Conservation (phyloP, 441 rosid species). For the Manihot esculenta region DNA sequence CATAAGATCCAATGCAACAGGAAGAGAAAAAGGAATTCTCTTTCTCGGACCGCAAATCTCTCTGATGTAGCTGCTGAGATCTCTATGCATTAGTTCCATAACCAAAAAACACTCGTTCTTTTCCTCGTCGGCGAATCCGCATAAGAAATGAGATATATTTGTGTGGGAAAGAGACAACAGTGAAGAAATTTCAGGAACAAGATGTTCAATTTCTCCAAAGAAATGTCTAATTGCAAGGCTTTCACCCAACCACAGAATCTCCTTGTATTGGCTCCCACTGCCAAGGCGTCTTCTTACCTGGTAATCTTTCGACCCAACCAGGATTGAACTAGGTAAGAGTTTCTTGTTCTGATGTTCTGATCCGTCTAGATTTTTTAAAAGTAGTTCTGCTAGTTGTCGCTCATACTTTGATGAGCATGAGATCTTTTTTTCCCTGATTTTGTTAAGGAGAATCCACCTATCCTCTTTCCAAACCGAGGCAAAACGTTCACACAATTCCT, state of each 20-base stretch:
- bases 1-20: slow-evolving; percentile 77
- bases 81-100: slow-evolving; percentile 77
- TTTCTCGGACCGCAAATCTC: slow-evolving; percentile 74
- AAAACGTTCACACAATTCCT: slow-evolving; percentile 49
- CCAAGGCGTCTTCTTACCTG: slow-evolving; percentile 71
- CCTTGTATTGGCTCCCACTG: slow-evolving; percentile 75
- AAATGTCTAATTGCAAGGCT: slow-evolving; percentile 65
- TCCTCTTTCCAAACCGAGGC: slow-evolving; percentile 78
- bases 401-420: slow-evolving; percentile 52
- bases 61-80: slow-evolving; percentile 64
- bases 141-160: slow-evolving; percentile 57
- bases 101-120: slow-evolving; percentile 74
- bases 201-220: slow-evolving; percentile 53
- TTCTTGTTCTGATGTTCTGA: slow-evolving; percentile 41
- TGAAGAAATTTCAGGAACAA: slow-evolving; percentile 54
- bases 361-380: slow-evolving; percentile 55
- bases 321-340: slow-evolving; percentile 60
- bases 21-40: slow-evolving; percentile 60
- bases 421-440: slow-evolving; percentile 50
- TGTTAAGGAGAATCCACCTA: slow-evolving; percentile 72
- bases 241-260: slow-evolving; percentile 85
- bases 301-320: slow-evolving; percentile 71
- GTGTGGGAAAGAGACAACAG: slow-evolving; percentile 76
- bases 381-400: slow-evolving; percentile 51
- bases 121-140: slow-evolving; percentile 83